Conservation (phyloP, 441 rosid species). For the Adansonia grandidieri region DNA sequence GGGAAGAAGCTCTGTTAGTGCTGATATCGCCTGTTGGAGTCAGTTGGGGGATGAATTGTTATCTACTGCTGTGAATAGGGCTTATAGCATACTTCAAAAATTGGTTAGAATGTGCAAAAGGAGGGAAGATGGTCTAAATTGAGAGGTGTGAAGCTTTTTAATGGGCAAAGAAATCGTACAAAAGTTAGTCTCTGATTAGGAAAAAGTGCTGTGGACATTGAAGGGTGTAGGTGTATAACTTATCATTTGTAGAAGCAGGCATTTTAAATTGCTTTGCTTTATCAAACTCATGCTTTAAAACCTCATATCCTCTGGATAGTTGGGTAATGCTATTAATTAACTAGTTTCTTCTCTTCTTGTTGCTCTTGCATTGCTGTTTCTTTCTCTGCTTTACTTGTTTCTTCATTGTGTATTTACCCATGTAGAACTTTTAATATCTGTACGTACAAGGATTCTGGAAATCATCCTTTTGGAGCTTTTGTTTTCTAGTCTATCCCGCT, state of each 20-base stretch:
- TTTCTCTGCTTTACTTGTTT: constrained; percentile 1
- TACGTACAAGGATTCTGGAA: background rate
- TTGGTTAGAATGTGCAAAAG: background rate
- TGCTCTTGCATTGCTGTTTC: background rate
- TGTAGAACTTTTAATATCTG: constrained; percentile 11
- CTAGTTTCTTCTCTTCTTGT: background rate
- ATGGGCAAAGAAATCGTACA: background rate
- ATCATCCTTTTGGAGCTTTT: background rate
- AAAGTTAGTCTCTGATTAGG: background rate
- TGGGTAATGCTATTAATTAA: background rate
- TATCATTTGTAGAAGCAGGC: background rate
- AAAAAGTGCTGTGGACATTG: background rate
- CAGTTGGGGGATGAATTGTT: background rate
- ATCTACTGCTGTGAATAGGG: background rate
- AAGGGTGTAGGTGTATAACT: background rate
- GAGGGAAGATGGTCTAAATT: background rate
- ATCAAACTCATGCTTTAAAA: background rate
- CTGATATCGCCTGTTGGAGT: background rate
- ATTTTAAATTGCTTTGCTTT: background rate
- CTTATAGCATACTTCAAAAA: background rate
- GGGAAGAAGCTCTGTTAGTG: background rate
- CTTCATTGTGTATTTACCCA: background rate
- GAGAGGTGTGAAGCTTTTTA: background rate
- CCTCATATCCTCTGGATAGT: background rate
- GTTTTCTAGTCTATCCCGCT: background rate